Evolutionary conservation across 345 rosid species (phyloP), one percentile per base, ranked within the genome.

Genomic region (Cardiospermum halicacabum): DNA sequence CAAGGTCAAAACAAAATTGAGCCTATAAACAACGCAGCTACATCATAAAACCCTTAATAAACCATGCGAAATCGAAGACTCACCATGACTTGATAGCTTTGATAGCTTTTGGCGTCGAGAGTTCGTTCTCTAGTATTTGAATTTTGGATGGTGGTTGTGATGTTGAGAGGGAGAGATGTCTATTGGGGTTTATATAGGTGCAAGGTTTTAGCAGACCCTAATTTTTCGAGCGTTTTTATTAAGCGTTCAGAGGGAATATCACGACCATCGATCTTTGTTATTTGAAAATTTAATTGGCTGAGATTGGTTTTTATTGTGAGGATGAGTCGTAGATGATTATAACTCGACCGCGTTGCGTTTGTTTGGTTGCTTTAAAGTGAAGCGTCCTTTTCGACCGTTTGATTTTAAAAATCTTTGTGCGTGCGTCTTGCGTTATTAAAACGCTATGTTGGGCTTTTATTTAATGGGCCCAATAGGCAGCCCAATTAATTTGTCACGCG

Each of bases 341-440:
- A 0, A n/a, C 67, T 31, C 39, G 15, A 9, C 42, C 4, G 12
- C 11, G 2, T 30, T 56, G 1, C 15, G 30, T 15, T 53, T 2
- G 8, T 30, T 5, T 8, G 26, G 43, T 30, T 6, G 67, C 73
- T 54, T 62, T 15, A 34, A 6, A 16, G 36, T 53, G 62, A 69
- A 67, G 73, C 73, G 67, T 61, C 56, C 43, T n/a, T 43, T 48
- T 62, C 32, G 22, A 19, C 73, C 73, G 73, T 62, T 45, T 0
- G 73, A 69, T 69, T 53, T 21, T 8, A n/a, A n/a, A n/a, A n/a
- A n/a, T n/a, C n/a, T n/a, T n/a, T n/a, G n/a, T n/a, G n/a, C n/a
- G n/a, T n/a, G n/a, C n/a, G n/a, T n/a, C n/a, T n/a, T n/a, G n/a
- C n/a, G n/a, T n/a, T n/a, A n/a, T n/a, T n/a, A n/a, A n/a, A n/a